phyloP scores from a whole-genome alignment of 2,329 filamentous ascomycete genomes.

The Tympanopsis confertula region DNA sequence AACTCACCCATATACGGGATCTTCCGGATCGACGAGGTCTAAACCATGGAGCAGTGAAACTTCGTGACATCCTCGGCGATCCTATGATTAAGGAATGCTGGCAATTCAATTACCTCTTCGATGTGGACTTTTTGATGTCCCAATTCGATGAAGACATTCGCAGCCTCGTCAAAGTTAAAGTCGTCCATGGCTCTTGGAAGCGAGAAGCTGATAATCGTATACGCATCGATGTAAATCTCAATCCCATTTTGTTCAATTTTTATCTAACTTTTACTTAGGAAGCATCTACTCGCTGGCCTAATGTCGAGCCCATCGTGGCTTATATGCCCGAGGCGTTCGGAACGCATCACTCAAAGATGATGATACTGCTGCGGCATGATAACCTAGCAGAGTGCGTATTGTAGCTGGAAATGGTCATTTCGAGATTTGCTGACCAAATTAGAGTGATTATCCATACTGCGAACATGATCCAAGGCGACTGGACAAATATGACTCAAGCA shows the following conservation, averaged over 20 bases:
- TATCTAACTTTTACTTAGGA: too few relatives aligned
- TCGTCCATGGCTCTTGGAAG: slow-evolving; percentile 49
- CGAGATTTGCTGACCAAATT: not conserved
- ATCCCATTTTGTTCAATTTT: too few relatives aligned
- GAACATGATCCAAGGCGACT: slow-evolving; percentile 49
- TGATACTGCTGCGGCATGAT: slow-evolving; percentile 45
- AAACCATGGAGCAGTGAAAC: slow-evolving; percentile 55
- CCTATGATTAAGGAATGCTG: slow-evolving; percentile 62
- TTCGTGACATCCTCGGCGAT: slow-evolving; percentile 61
- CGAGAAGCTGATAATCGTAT: not conserved
- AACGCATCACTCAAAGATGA: slow-evolving; percentile 54
- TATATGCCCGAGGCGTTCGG: slow-evolving; percentile 49
- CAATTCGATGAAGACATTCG: slow-evolving; percentile 40
- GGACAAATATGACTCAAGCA: slow-evolving; percentile 49
- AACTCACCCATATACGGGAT: slow-evolving; percentile 58
- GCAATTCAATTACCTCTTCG: slow-evolving; percentile 60
- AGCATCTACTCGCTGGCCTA: slow-evolving; percentile 10
- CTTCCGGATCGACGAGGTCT: slow-evolving; percentile 34
- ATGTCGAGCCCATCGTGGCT: slow-evolving; percentile 39
- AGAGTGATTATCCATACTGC: slow-evolving; percentile 45
- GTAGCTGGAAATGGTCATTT: not conserved
- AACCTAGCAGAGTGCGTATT: slow-evolving; percentile 29
- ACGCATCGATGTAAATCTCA: slow-evolving; percentile 28
- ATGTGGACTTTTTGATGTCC: slow-evolving; percentile 41
- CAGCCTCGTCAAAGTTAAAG: slow-evolving; percentile 34